Base-by-base conservation (phyloP, 2,329 filamentous ascomycete species). In the Colletotrichum siamense region DNA sequence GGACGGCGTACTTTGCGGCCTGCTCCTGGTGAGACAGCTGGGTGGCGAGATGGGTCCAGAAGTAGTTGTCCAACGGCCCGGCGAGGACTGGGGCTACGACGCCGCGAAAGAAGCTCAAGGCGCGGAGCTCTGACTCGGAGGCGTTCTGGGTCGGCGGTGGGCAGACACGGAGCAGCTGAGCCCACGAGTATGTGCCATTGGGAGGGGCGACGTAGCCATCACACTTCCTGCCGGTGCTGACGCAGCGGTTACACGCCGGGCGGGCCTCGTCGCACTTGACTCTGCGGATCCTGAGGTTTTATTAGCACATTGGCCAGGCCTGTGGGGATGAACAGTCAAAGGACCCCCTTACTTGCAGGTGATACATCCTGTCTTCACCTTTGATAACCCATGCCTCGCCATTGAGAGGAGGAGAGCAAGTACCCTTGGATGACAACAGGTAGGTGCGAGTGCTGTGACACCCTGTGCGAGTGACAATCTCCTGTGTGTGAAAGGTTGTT, bases 21-120 rank as follows among this genome's bases (percentile, higher is more conserved):
- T 84, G 83, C 73, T 87, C 85, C 57, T 82, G 82, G 22, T 82
- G 80, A 26, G 81, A 81, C 75, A 85, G 82, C 63, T 87, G 85
- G 9, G 84, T 78, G 15, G 86, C 83, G 2, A 85, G 79, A 73
- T 84, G 81, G 4, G 85, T 86, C 86, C 86, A 87, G 73, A 87
- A 87, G 6, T 84, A 85, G 15, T 81, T 78, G 61, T 85, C 84
- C 16, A 84, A 79, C 0, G 83, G 83, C 4, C 85, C 85, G 0
- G 85, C 82, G 1, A 87, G 78, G 2, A 79, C 79, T 7, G 85
- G 85, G 0, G 83, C 85, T 5, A 85, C 84, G 4, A 81, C 82
- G 9, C 82, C 79, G 66, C 82, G 82, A 79, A 87, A 87, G 79
- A 84, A 87, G 26, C 84, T 81, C 16, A 87, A 77, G 28, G 81